Evolutionary conservation across 345 rosid species (phyloP).

Genomic region (Aurinia saxatilis): DNA sequence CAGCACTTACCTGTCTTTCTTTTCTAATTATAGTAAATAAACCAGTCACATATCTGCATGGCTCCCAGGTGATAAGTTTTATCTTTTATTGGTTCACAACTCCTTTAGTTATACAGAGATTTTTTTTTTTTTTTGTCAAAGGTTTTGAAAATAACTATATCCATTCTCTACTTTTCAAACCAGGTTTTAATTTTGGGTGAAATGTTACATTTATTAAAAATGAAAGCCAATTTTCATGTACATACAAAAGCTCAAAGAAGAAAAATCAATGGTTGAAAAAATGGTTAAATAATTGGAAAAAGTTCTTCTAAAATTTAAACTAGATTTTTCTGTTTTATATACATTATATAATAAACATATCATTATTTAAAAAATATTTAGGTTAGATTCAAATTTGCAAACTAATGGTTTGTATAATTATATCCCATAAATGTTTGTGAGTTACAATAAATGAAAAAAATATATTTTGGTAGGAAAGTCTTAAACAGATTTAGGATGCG

Average conservation of each 20-base stretch:
- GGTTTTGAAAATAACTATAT: background rate
- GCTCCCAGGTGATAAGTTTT: background rate
- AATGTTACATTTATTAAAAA: too few relatives aligned
- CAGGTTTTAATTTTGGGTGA: too few relatives aligned
- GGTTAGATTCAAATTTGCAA: background rate
- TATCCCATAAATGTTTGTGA: background rate
- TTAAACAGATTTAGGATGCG: slow-evolving; percentile 4
- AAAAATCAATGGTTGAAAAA: too few relatives aligned
- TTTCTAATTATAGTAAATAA: background rate
- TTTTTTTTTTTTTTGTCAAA: background rate
- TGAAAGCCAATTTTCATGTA: too few relatives aligned
- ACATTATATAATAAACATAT: too few relatives aligned
- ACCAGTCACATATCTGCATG: background rate
- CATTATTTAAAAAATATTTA: background rate
- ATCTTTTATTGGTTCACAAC: background rate
- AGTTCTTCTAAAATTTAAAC: too few relatives aligned
- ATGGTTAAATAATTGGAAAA: too few relatives aligned
- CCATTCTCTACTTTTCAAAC: background rate
- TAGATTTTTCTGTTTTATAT: too few relatives aligned
- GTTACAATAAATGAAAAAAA: background rate
- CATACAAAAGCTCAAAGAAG: too few relatives aligned
- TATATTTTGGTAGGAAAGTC: background rate
- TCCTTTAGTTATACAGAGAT: background rate
- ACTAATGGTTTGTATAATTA: background rate
- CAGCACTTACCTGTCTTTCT: background rate